Conservation (phyloP, 2,329 filamentous ascomycete species). For the Boeremia lycopersici region DNA sequence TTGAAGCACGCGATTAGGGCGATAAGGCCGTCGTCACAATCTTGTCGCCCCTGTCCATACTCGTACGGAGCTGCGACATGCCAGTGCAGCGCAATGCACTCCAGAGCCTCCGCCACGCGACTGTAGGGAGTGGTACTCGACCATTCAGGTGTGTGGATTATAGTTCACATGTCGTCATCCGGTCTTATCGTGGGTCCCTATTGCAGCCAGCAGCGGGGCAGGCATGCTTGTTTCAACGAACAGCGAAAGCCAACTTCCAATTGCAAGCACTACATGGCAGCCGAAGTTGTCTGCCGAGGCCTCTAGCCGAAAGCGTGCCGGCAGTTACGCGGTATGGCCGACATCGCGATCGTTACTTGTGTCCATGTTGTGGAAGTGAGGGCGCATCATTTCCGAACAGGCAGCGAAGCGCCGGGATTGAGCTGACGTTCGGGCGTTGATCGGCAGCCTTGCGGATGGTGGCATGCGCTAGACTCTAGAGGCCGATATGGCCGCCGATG, state of each 20-base stretch:
- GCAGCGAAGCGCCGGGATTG: slow-evolving; percentile 22
- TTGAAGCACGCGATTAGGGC: too few species aligned
- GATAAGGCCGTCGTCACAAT: too few species aligned
- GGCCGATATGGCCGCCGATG: slow-evolving; percentile 17
- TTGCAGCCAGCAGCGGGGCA: background rate
- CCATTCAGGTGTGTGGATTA: background rate
- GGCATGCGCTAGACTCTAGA: slow-evolving; percentile 14
- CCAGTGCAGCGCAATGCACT: too few species aligned
- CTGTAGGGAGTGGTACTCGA: too few species aligned
- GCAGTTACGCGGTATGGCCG: slow-evolving; percentile 7
- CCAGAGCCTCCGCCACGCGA: too few species aligned
- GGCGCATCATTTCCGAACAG: slow-evolving; percentile 13
- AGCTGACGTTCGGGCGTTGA: slow-evolving; percentile 25
- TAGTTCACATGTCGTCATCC: background rate
- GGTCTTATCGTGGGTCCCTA: background rate
- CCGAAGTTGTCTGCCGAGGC: slow-evolving; percentile 1
- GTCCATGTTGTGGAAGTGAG: background rate
- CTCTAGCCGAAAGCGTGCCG: background rate
- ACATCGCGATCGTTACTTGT: slow-evolving; percentile 4
- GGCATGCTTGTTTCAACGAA: background rate
- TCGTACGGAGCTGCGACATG: too few species aligned
- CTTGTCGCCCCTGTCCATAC: too few species aligned
- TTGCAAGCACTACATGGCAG: background rate
- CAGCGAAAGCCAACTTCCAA: background rate
- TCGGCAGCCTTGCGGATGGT: slow-evolving; percentile 19